Percentiles rank a stretch among this genome's conserved stretches.
Conservation (phyloP, 305 asterid genomes). For the Rubia peregrina region DNA sequence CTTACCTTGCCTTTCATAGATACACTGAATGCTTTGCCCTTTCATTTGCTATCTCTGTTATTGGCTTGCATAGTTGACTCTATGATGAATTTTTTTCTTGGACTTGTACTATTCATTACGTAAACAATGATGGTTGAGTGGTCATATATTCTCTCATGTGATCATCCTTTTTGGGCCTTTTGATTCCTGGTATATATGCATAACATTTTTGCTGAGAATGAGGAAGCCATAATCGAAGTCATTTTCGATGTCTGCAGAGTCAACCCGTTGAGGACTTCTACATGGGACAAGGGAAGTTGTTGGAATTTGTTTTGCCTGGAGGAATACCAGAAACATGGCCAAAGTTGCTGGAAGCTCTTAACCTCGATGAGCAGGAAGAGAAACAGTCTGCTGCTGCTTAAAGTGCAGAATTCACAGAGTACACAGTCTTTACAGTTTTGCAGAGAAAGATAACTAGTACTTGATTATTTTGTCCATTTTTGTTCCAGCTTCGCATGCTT, state of each 20-base stretch:
- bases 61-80: background rate
- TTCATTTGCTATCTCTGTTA: background rate
- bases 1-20: background rate
- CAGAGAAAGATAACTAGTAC: constrained; percentile 23
- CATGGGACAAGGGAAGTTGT: constrained; percentile 55
- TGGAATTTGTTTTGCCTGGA: constrained; percentile 87
- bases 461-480: background rate
- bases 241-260: constrained; percentile 45
- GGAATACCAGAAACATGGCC: constrained; percentile 96
- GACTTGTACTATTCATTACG: background rate
- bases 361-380: constrained; percentile 73
- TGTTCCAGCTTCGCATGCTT: background rate
- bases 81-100: background rate
- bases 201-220: background rate
- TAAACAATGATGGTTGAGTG: background rate
- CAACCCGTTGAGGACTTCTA: constrained; percentile 85
- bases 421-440: constrained; percentile 37
- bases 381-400: constrained; percentile 64
- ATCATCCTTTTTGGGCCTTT: background rate
- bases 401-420: constrained; percentile 24
- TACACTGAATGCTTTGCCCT: background rate
- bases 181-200: background rate
- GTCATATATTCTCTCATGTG: background rate
- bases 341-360: constrained; percentile 73
- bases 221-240: background rate